Evolutionary conservation across 2,329 filamentous ascomycete species (phyloP).

Genomic region (Diaporthe sp.): DNA sequence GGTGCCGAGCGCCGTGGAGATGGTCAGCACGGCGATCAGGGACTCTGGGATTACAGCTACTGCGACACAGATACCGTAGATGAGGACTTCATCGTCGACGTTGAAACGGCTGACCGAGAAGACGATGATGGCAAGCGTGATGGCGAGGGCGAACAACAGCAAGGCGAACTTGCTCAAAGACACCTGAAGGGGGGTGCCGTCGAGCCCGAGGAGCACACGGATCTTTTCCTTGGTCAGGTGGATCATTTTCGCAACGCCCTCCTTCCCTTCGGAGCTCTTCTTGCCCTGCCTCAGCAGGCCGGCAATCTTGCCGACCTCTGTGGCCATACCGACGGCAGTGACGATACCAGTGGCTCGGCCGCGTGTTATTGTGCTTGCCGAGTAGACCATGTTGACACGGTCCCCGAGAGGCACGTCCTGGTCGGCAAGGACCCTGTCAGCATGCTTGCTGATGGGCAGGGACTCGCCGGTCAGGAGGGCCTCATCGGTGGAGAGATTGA

Average conservation of each 20-base stretch:
- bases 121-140: slow-evolving; percentile 58
- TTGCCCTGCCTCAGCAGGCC: slow-evolving; percentile 66
- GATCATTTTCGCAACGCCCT: slow-evolving; percentile 43
- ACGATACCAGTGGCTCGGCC: slow-evolving; percentile 79
- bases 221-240: slow-evolving; percentile 46
- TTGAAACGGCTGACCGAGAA: slow-evolving; percentile 56
- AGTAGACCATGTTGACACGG: slow-evolving; percentile 79
- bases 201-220: slow-evolving; percentile 60
- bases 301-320: slow-evolving; percentile 71
- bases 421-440: slow-evolving; percentile 68
- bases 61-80: slow-evolving; percentile 63
- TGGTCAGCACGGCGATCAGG: slow-evolving; percentile 74
- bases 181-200: slow-evolving; percentile 77
- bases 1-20: slow-evolving; percentile 71
- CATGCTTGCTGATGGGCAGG: slow-evolving; percentile 75
- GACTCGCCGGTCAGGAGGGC: slow-evolving; percentile 82
- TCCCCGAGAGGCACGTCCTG: slow-evolving; percentile 75
- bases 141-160: slow-evolving; percentile 72
- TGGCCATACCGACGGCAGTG: slow-evolving; percentile 75
- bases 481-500: slow-evolving; percentile 84
- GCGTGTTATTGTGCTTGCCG: slow-evolving; percentile 79
- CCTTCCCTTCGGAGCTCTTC: slow-evolving; percentile 54
- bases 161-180: slow-evolving; percentile 78
- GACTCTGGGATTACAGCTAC: slow-evolving; percentile 69
- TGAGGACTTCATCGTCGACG: slow-evolving; percentile 62